Evolutionary conservation across 768 basidiomycete species (phyloP), one percentile per base, ranked within the genome.

Genomic region (Naganishia kalamii): DNA sequence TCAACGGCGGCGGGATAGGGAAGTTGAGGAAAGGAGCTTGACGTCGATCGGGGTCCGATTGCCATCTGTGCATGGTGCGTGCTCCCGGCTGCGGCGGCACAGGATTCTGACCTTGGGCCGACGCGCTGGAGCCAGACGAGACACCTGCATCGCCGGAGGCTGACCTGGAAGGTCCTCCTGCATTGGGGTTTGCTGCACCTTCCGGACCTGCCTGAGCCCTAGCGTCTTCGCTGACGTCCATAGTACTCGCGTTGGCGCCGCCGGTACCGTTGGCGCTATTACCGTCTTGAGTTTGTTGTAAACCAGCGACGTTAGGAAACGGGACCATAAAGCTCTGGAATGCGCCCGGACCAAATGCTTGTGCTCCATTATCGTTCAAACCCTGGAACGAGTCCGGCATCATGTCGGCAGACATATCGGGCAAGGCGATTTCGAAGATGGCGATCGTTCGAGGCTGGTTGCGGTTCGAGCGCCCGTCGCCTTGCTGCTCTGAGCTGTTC

Each of bases 381-480:
- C 54, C 54, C 25, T 57, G 54, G 27, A 57, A 57, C 17, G 54
- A 25, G 13, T 57, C 37, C 8, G 54, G 54, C 54, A 57, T 21
- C 54, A 57, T 57, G 19, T 57, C 33, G n/a, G 33, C 37, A 23
- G 35, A 35, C 54, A 57, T 57, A 17, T 57, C 54, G 21, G 54
- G 54, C 35, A 57, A 23, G n/a, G 54, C 33, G 33, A 57, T 57
- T 40, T 57, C 54, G 54, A 57, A 57, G n/a, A 57, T 57, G 1
- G 54, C 54, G 33, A 57, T 57, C 3, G 54, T 57, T 33, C 40
- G 54, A 13, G 54, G 23, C 15, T 40, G 54, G 13, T 35, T 33
- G 11, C 21, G 43, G 7, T 40, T 17, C 37, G 37, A 17, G 21
- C 21, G 43, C 13, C 21, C 19, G 19, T 44, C 21, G 43, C 19